Percentiles rank a stretch among this genome's conserved stretches.
These are phyloP conservation scores for Sergeia podlipaevii DNA, from an alignment of 208 protist species.

Conservation along the genomic window DNA sequence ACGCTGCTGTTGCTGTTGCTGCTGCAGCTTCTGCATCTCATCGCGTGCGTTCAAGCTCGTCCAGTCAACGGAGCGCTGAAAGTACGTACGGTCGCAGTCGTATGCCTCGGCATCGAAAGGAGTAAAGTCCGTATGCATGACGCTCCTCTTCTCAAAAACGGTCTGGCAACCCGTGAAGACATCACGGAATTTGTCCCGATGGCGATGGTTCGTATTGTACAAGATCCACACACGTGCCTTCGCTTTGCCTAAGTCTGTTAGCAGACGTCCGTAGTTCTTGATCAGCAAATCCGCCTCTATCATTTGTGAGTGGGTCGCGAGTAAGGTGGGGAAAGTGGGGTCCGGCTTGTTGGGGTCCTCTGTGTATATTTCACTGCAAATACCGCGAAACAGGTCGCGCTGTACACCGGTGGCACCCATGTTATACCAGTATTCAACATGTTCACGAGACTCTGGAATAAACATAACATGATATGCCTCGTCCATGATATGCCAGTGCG, in stretches of 20 bases:
- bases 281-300: slow-evolving; percentile 59
- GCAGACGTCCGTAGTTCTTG: slow-evolving; percentile 55
- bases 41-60: slow-evolving; percentile 37
- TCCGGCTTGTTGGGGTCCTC: slow-evolving; percentile 27
- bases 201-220: slow-evolving; percentile 31
- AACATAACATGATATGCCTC: slow-evolving; percentile 75
- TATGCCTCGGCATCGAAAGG: slow-evolving; percentile 48
- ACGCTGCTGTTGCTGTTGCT: slow-evolving; percentile 8
- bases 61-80: slow-evolving; percentile 67
- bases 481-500: slow-evolving; percentile 80
- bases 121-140: slow-evolving; percentile 65
- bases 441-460: slow-evolving; percentile 20
- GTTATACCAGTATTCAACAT: slow-evolving; percentile 90
- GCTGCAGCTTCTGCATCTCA: slow-evolving; percentile 26
- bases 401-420: slow-evolving; percentile 60
- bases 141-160: slow-evolving; percentile 35
- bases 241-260: slow-evolving; percentile 49
- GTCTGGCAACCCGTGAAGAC: slow-evolving; percentile 76
- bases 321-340: slow-evolving; percentile 21
- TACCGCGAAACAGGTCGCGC: slow-evolving; percentile 69
- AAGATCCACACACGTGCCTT: slow-evolving; percentile 64
- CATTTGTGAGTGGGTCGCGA: slow-evolving; percentile 26
- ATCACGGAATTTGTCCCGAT: slow-evolving; percentile 60
- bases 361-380: slow-evolving; percentile 71
- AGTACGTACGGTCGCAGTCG: slow-evolving; percentile 54